phyloP scores from a whole-genome alignment of 139 green algal species.

The Trebouxia sp. region DNA sequence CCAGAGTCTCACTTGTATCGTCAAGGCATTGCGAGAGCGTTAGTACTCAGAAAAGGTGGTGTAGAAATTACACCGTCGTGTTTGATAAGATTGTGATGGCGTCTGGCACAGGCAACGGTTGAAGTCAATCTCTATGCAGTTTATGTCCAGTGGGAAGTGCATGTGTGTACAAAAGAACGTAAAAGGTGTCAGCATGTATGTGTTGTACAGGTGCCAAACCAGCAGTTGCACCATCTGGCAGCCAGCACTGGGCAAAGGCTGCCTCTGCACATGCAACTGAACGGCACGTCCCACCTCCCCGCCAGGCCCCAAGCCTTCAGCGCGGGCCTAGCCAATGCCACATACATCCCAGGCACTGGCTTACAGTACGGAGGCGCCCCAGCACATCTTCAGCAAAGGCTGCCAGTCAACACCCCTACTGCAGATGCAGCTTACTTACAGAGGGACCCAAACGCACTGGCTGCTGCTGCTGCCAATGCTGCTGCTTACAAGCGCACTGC shows the following conservation, averaged over 20 bases:
- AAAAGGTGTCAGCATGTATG: no score
- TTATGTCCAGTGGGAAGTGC: no score
- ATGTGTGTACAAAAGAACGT: no score
- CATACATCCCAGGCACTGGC: constrained; percentile 14
- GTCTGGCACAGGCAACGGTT: no score
- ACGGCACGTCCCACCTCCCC: not conserved
- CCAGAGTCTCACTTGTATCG: no score
- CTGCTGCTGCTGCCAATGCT: constrained; percentile 18
- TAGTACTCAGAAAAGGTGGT: no score
- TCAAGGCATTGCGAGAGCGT: no score
- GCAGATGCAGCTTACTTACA: not conserved
- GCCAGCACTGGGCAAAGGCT: not conserved
- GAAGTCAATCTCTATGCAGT: not conserved
- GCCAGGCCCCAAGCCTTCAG: not conserved
- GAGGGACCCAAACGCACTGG: not conserved
- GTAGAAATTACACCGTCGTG: no score
- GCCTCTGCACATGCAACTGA: constrained; percentile 17
- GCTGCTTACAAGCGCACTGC: constrained; percentile 18
- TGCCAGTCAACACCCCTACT: not conserved
- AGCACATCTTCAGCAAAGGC: not conserved
- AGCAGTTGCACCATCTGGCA: not conserved
- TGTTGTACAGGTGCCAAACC: not conserved
- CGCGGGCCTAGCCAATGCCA: constrained; percentile 7
- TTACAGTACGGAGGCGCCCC: not conserved
- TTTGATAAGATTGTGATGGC: no score